These are phyloP conservation scores for Prunus salicina DNA, from an alignment of 306 rosid species.

Conservation along the genomic window DNA sequence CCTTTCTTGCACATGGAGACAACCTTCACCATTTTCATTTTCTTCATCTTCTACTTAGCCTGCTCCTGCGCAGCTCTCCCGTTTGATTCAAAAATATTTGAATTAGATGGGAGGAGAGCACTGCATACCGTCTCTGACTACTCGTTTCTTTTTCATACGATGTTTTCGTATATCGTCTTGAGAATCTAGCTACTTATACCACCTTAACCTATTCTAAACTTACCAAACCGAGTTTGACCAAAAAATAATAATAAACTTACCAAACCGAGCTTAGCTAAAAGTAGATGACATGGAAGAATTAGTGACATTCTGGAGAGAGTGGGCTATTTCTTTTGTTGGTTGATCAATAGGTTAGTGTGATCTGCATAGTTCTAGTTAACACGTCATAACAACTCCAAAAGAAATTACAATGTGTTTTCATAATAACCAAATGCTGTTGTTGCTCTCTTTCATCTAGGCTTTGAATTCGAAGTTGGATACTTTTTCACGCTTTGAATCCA, in stretches of 20 bases:
- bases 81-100: not conserved
- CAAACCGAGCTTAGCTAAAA: not conserved
- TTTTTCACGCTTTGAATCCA: too few species aligned
- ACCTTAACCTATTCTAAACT: not conserved
- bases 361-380: too few species aligned
- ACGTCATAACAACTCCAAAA: too few species aligned
- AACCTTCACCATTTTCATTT: constrained; percentile 4
- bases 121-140: not conserved
- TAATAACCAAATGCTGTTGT: too few species aligned
- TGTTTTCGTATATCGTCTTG: not conserved
- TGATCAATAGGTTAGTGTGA: not conserved
- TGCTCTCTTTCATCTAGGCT: too few species aligned
- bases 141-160: not conserved
- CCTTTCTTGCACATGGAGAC: not conserved
- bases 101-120: not conserved
- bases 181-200: not conserved
- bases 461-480: too few species aligned
- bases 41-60: not conserved
- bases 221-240: not conserved
- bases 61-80: not conserved
- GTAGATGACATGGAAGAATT: not conserved
- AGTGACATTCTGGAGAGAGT: not conserved
- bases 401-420: too few species aligned
- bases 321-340: not conserved
- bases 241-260: not conserved